Base-by-base conservation (phyloP, 2,329 filamentous ascomycete genomes). In the Alternaria arborescens region DNA sequence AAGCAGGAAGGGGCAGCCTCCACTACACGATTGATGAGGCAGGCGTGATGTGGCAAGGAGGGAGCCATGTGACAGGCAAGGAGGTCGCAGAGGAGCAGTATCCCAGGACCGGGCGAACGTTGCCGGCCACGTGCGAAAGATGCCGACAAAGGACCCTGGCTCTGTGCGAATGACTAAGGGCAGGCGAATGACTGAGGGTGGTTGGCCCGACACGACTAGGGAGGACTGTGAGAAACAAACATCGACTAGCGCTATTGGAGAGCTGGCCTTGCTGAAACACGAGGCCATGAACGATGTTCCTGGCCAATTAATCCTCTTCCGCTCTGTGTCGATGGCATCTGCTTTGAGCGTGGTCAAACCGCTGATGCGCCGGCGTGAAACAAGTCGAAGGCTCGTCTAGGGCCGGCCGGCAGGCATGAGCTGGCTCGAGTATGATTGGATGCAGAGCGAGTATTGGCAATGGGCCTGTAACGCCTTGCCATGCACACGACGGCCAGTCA, bases 331-430 rank as follows among this genome's bases (percentile, higher is more conserved):
- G 53, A 55, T 62, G 55, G 57, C 52, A 44, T 60, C 64, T 61
- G 52, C 36, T 71, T 73, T 58, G 65, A 65, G 71, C 64, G 67
- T 60, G 66, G 59, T 74, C 73, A 75, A 73, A 76, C 74, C 46
- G 59, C 63, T 57, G 53, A 65, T 56, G 60, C 56, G 62, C 58
- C 51, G 55, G 65, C 58, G 65, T 76, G 74, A 75, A 75, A 74
- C 73, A 71, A 61, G 53, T 67, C 60, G 62, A 53, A 62, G 60
- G 57, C 46, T 61, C 58, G 65, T 56, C 62, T 65, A 69, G 62
- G 62, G 65, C 51, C 44, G 50, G 41, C 47, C 48, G 55, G 50
- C 60, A 70, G 69, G 50, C 66, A 40, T 65, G 58, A 60, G 64
- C 52, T 52, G 42, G 53, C 41, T n/a, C 20, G 34, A 14, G 28